Evolutionary conservation across 1,139 yeast species (phyloP).

Genomic region (Yamadazyma spencermartinsiae): DNA sequence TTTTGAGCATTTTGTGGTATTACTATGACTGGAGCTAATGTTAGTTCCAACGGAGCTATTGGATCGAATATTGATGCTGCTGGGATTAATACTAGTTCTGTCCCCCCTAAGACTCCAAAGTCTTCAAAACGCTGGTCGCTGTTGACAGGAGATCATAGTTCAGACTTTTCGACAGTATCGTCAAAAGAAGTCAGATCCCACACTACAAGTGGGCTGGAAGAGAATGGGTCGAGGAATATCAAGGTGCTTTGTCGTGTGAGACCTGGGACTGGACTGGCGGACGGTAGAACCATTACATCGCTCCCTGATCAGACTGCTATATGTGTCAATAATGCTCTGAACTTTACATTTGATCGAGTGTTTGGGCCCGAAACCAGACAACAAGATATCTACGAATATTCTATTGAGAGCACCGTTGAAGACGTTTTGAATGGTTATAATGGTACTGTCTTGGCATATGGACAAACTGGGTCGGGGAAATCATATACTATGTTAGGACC

Average conservation of each 20-base stretch:
- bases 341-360: slow-evolving; percentile 67
- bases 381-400: slow-evolving; percentile 59
- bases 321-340: neutral
- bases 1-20: too few species aligned
- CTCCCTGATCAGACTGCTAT: slow-evolving; percentile 33
- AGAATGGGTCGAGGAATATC: too few species aligned
- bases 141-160: too few species aligned
- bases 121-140: too few species aligned
- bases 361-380: slow-evolving; percentile 55
- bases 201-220: too few species aligned
- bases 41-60: too few species aligned
- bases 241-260: slow-evolving; percentile 69
- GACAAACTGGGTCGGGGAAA: slow-evolving; percentile 89
- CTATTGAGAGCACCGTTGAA: slow-evolving; percentile 59
- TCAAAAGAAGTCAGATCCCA: too few species aligned
- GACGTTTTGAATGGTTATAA: slow-evolving; percentile 79
- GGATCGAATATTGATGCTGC: too few species aligned
- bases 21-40: too few species aligned
- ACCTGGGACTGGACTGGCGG: slow-evolving; percentile 37
- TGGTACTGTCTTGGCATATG: slow-evolving; percentile 84
- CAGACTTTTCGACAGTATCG: too few species aligned
- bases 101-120: too few species aligned
- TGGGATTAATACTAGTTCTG: too few species aligned
- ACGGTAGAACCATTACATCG: slow-evolving; percentile 18
- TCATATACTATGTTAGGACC: slow-evolving; percentile 84